Conservation (phyloP, 176 grass and related monocot species). For the Eleusine indica region DNA sequence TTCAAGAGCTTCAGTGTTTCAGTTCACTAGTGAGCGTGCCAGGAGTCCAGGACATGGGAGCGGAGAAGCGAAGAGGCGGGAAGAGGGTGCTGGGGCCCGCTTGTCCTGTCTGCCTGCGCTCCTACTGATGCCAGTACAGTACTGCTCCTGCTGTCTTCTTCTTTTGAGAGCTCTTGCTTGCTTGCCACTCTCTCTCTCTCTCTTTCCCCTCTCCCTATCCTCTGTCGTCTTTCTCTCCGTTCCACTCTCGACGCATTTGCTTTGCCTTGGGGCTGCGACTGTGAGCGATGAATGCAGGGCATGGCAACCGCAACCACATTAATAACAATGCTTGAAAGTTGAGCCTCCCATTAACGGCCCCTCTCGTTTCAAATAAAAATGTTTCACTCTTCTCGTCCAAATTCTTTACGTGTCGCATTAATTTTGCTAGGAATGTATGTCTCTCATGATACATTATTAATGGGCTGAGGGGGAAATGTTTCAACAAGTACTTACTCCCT, state of each 20-base stretch:
- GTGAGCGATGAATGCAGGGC: slow-evolving; percentile 39
- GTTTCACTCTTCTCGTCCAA: not conserved
- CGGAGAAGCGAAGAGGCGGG: not conserved
- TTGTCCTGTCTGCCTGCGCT: slow-evolving; percentile 11
- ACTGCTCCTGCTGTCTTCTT: not conserved
- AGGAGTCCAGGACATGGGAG: too few relatives aligned
- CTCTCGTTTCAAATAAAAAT: not conserved
- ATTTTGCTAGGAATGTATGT: slow-evolving; percentile 30
- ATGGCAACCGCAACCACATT: not conserved
- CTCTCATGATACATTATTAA: not conserved
- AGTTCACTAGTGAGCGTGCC: too few relatives aligned
- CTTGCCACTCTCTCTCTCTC: not conserved
- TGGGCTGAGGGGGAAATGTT: not conserved
- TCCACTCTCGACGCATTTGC: too few relatives aligned
- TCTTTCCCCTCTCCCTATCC: too few relatives aligned
- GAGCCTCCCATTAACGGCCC: slow-evolving; percentile 7
- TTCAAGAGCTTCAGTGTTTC: too few relatives aligned
- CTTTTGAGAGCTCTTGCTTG: not conserved
- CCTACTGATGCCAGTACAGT: not conserved
- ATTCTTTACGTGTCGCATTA: not conserved
- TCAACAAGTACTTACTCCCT: not conserved
- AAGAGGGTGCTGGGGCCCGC: not conserved
- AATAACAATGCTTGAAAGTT: not conserved
- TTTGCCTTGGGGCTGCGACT: too few relatives aligned
- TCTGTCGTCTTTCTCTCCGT: too few relatives aligned